Base-by-base conservation (phyloP, 2,329 filamentous ascomycete genomes). In the Hirsutella thompsonii region DNA sequence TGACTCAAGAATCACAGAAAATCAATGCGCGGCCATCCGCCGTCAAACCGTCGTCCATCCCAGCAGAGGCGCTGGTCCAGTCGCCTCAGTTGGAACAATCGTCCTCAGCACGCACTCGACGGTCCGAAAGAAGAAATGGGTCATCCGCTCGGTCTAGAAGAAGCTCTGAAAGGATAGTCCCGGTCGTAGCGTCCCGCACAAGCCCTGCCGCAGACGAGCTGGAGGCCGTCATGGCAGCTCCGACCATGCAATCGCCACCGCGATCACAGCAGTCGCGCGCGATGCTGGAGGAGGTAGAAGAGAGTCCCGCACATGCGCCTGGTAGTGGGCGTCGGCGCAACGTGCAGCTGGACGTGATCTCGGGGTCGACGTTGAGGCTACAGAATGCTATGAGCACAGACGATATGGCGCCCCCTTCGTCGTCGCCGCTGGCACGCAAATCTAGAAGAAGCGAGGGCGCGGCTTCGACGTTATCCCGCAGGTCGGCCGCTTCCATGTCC, bases 281-380 rank as follows among this genome's bases (percentile, higher is more conserved):
- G 2, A 42, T 49, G 0, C 36, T 51, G 5, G 54, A 53, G 20
- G 49, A 55, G 38, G 48, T 55, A 3, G 49, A 46, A 23, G 56
- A 79, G 49, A 76, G 72, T 42, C 74, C 76, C 1, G 57, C 49
- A 8, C 55, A 70, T 47, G 72, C 72, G 13, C 74, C 74, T 1
- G 74, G 74, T 2, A 77, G 72, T 46, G 74, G 73, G 1, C 65
- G 63, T 8, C 58, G 72, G 38, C 63, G 66, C 20, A 61, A 53
- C 3, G 51, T 71, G 13, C 56, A 53, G 13, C 50, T 58, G 8
- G 57, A 54, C 28, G 58, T 56, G 1, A 57, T 57, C 2, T 44
- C 64, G 8, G 60, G 57, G 2, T 67, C 63, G 3, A 68, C 63
- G 19, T 55, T 59, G 0, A 60, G 62, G n/a, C 51, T 75, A 14